Conservation (phyloP, 805 yeast species). For the Tetrapisispora namnaoensis region DNA sequence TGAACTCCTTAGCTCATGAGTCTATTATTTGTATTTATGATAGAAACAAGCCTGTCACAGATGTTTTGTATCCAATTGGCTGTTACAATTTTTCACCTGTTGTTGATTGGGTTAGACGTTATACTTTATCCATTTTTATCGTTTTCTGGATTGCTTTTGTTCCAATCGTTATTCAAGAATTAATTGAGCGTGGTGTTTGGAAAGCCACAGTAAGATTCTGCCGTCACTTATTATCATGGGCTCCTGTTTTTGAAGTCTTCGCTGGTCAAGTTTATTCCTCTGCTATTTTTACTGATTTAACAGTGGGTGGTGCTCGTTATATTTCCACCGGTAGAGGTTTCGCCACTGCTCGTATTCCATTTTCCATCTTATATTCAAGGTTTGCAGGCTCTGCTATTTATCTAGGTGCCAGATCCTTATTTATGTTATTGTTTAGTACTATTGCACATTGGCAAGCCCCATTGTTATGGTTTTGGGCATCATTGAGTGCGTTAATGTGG, state of each 20-base stretch:
- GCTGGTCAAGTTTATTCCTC: conserved; percentile 72
- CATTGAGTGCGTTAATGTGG: conserved; percentile 74
- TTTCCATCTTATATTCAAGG: conserved; percentile 62
- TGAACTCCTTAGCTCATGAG: conserved; percentile 67
- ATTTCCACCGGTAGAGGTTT: conserved; percentile 82
- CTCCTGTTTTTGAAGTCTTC: conserved; percentile 77
- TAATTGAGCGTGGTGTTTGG: conserved; percentile 75
- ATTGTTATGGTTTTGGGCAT: conserved; percentile 94
- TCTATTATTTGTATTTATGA: conserved; percentile 59
- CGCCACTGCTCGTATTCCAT: conserved; percentile 72
- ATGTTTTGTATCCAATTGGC: conserved; percentile 54
- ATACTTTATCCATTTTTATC: conserved; percentile 69
- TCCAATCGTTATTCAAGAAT: conserved; percentile 70
- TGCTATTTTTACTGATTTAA: conserved; percentile 58
- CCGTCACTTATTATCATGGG: conserved; percentile 59
- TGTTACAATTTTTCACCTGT: conserved; percentile 69
- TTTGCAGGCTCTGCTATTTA: conserved; percentile 77
- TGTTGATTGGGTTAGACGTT: conserved; percentile 74
- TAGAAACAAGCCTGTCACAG: conserved; percentile 56
- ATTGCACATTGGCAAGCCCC: conserved; percentile 87
- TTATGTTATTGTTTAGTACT: conserved; percentile 64
- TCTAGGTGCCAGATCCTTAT: conserved; percentile 71
- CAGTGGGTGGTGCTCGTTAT: conserved; percentile 81
- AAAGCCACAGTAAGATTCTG: conserved; percentile 59
- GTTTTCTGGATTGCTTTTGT: conserved; percentile 73